Evolutionary conservation across 1,284 basidiomycete genomes (phyloP).

Genomic region (Ustilago trichophora): DNA sequence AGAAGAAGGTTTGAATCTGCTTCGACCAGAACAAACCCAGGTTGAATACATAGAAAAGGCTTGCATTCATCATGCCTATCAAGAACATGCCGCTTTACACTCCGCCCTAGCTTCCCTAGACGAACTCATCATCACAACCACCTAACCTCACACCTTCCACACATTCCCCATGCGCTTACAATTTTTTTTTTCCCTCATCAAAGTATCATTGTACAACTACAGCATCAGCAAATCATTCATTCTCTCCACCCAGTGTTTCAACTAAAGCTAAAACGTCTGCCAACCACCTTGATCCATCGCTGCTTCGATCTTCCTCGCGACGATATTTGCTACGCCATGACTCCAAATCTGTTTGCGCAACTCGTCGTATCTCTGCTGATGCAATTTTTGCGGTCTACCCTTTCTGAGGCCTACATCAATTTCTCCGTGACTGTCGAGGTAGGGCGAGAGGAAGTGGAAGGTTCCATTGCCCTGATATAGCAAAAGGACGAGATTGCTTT

Average conservation of each 20-base stretch:
- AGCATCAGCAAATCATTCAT: too few species aligned
- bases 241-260: too few species aligned
- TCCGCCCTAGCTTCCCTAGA: background rate
- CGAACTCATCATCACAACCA: too few species aligned
- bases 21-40: too few species aligned
- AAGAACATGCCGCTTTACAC: conserved; percentile 17
- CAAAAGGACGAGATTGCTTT: conserved; percentile 90
- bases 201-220: too few species aligned
- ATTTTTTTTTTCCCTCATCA: too few species aligned
- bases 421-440: conserved; percentile 94
- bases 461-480: conserved; percentile 88
- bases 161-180: too few species aligned
- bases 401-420: conserved; percentile 88
- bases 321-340: conserved; percentile 87
- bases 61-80: conserved; percentile 30
- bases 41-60: conserved; percentile 20
- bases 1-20: too few species aligned
- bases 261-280: conserved; percentile 89
- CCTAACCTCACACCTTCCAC: too few species aligned
- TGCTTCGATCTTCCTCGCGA: conserved; percentile 84
- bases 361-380: conserved; percentile 88
- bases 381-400: conserved; percentile 87
- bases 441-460: conserved; percentile 83
- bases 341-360: conserved; percentile 87
- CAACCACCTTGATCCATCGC: conserved; percentile 86